Conservation (phyloP, 352 stramenopile species). For the Phytophthora crassamura region DNA sequence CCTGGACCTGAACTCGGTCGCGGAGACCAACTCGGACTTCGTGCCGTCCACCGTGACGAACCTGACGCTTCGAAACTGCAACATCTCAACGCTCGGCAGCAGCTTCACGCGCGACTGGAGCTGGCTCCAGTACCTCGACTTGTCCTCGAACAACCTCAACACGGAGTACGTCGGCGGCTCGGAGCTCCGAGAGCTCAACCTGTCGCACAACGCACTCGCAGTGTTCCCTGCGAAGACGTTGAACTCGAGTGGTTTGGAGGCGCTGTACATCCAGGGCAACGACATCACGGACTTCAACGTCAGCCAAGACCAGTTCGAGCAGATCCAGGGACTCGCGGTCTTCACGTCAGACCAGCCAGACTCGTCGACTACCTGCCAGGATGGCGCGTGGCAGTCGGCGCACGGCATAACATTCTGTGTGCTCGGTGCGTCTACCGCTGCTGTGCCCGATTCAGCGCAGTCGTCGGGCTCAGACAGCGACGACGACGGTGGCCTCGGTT, state of each 20-base stretch:
- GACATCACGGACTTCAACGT: conserved; percentile 50
- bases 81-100: conserved; percentile 41
- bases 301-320: conserved; percentile 33
- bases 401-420: conserved; percentile 50
- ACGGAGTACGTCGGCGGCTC: conserved; percentile 36
- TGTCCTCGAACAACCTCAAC: conserved; percentile 42
- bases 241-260: conserved; percentile 36
- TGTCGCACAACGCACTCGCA: conserved; percentile 50
- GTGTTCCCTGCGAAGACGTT: conserved; percentile 32
- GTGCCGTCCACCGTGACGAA: conserved; percentile 42
- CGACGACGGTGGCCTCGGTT: conserved; percentile 18
- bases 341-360: conserved; percentile 41
- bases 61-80: conserved; percentile 55
- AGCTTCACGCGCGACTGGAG: conserved; percentile 43
- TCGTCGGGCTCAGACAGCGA: conserved; percentile 25
- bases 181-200: conserved; percentile 35
- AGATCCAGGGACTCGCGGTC: conserved; percentile 32
- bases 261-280: conserved; percentile 45
- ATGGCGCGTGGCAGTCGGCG: conserved; percentile 40
- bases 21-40: conserved; percentile 34
- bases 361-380: conserved; percentile 29
- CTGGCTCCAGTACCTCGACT: conserved; percentile 44
- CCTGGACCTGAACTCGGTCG: conserved; percentile 37
- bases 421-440: conserved; percentile 33
- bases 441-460: conserved; percentile 21